Evolutionary conservation across 1,139 yeast genomes (phyloP).

Genomic region (Torulaspora pretoriensis): DNA sequence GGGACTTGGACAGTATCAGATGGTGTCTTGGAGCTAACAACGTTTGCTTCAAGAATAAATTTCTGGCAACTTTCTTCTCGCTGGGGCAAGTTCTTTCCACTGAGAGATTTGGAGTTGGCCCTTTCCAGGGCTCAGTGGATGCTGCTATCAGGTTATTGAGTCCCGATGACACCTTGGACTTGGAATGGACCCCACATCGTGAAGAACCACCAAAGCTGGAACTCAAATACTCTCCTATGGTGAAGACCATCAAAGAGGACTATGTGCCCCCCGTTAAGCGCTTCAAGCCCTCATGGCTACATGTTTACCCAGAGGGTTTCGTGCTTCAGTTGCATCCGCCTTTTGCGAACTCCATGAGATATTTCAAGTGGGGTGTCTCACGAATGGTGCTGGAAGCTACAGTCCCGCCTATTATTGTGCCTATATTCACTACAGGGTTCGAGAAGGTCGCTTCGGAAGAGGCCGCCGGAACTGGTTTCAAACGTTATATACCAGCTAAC

Average conservation of each 20-base stretch:
- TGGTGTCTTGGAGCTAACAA: constrained; percentile 97
- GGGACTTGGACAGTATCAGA: constrained; percentile 63
- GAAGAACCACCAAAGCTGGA: constrained; percentile 6
- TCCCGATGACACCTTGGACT: constrained; percentile 66
- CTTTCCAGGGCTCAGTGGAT: constrained; percentile 86
- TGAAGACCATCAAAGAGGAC: constrained; percentile 23
- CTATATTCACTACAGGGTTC: constrained; percentile 81
- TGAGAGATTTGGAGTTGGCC: constrained; percentile 84
- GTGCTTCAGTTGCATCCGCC: constrained; percentile 84
- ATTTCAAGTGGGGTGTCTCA: constrained; percentile 94
- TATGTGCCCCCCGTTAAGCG: constrained; percentile 50
- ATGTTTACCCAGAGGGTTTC: constrained; percentile 92
- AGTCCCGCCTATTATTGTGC: constrained; percentile 81
- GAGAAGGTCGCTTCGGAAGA: constrained; percentile 85
- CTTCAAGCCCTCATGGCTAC: constrained; percentile 79
- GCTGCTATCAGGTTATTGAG: constrained; percentile 83
- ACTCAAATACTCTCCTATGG: constrained; percentile 7
- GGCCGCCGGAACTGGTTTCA: constrained; percentile 49
- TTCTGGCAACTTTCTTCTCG: constrained; percentile 63
- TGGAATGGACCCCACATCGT: constrained; percentile 43
- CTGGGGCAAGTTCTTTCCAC: constrained; percentile 85
- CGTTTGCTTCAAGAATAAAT: constrained; percentile 66
- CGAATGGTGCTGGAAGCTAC: constrained; percentile 79
- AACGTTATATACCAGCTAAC: constrained; percentile 59
- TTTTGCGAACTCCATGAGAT: constrained; percentile 77